Evolutionary conservation across 805 yeast genomes (phyloP).

Genomic region (Myxozyma lipomycoides): DNA sequence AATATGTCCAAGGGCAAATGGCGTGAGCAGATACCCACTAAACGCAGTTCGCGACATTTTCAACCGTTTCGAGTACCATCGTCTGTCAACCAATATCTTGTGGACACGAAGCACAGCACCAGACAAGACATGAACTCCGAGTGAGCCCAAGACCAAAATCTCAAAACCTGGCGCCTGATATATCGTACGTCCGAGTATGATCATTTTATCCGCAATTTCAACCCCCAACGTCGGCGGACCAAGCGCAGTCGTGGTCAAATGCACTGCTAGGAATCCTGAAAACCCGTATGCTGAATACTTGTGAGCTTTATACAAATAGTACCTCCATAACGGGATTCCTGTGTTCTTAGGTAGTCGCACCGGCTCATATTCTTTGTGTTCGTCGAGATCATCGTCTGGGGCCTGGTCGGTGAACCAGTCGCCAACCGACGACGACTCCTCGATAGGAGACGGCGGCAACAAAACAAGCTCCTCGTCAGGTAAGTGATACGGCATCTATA

Average conservation of each 20-base stretch:
- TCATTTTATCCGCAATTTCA: slow-evolving; percentile 45
- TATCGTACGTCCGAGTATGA: slow-evolving; percentile 57
- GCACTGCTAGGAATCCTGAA: slow-evolving; percentile 54
- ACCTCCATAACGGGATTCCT: slow-evolving; percentile 13
- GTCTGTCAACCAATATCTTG: slow-evolving; percentile 28
- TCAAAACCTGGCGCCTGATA: slow-evolving; percentile 58
- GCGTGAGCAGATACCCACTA: slow-evolving; percentile 54
- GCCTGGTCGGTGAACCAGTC: background rate
- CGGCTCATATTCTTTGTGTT: slow-evolving; percentile 1
- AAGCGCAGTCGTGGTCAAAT: slow-evolving; percentile 50
- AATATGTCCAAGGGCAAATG: slow-evolving; percentile 47
- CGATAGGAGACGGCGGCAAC: slow-evolving; percentile 14
- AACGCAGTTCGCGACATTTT: slow-evolving; percentile 51
- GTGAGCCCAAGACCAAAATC: slow-evolving; percentile 46
- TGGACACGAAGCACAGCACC: slow-evolving; percentile 45
- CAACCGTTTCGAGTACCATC: slow-evolving; percentile 27
- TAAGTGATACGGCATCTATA: slow-evolving; percentile 5
- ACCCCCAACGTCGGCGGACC: slow-evolving; percentile 49
- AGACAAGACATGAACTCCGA: slow-evolving; percentile 48
- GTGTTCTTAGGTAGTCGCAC: background rate
- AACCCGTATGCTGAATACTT: slow-evolving; percentile 60
- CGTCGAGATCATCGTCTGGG: background rate
- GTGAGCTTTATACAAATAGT: slow-evolving; percentile 39
- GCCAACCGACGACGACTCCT: background rate
- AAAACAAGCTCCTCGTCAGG: slow-evolving; percentile 7